A percentile compares a stretch with the other conserved stretches of the same genome.
These are phyloP conservation scores for Vaccinium macrocarpon DNA, from an alignment of 148 eudicot genomes.

Conservation along the genomic window DNA sequence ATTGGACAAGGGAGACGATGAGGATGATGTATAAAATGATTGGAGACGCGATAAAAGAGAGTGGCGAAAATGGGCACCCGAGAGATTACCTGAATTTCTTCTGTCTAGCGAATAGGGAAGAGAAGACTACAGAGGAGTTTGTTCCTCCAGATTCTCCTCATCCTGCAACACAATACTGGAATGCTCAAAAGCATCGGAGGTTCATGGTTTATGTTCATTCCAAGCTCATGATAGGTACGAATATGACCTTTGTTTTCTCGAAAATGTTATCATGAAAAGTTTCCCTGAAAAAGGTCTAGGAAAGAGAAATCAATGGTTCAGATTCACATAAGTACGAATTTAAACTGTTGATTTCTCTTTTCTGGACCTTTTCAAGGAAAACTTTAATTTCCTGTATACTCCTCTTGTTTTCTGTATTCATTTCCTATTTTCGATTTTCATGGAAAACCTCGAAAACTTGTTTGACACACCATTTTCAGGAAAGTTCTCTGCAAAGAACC, in stretches of 20 bases:
- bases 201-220: conserved; percentile 98
- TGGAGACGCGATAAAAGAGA: conserved; percentile 65
- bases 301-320: too few relatives aligned
- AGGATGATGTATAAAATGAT: conserved; percentile 78
- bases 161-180: conserved; percentile 60
- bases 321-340: too few relatives aligned
- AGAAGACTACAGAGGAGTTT: conserved; percentile 53
- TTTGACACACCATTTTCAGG: neutral
- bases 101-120: conserved; percentile 91
- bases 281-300: too few relatives aligned
- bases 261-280: too few relatives aligned
- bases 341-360: too few relatives aligned
- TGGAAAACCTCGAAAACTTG: neutral
- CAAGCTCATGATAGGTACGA: conserved; percentile 90
- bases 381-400: too few relatives aligned
- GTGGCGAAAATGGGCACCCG: conserved; percentile 56
- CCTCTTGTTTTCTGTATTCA: neutral
- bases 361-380: too few relatives aligned
- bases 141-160: conserved; percentile 73
- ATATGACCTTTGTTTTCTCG: neutral
- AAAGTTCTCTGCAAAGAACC: neutral
- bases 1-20: conserved; percentile 88
- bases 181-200: conserved; percentile 74
- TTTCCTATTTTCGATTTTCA: neutral
- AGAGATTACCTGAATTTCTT: conserved; percentile 84